A percentile compares a stretch with the other conserved stretches of the same genome.
phyloP scores from a whole-genome alignment of 1,139 yeast genomes.

The Saccharomycopsis hybrid region DNA sequence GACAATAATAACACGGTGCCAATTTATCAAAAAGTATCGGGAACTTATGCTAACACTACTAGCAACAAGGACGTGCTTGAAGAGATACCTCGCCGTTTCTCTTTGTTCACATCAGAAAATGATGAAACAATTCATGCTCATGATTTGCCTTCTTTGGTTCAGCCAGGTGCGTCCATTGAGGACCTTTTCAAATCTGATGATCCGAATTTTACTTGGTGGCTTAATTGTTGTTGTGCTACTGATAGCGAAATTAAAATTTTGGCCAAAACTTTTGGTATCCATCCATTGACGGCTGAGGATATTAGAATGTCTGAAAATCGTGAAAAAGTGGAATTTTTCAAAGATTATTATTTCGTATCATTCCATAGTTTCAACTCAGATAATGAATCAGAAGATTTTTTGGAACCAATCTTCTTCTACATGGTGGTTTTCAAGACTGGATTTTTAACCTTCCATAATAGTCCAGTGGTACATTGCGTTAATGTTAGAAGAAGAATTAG shows the following conservation, averaged over 20 bases:
- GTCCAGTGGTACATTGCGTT: slow-evolving; percentile 76
- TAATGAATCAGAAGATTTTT: slow-evolving; percentile 67
- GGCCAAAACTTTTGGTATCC: slow-evolving; percentile 88
- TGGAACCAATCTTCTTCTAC: slow-evolving; percentile 85
- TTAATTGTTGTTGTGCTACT: slow-evolving; percentile 65
- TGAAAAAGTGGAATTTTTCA: slow-evolving; percentile 75
- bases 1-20: slow-evolving; percentile 14
- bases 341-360: slow-evolving; percentile 71
- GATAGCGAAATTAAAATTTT: slow-evolving; percentile 64
- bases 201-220: slow-evolving; percentile 58
- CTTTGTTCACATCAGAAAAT: slow-evolving; percentile 72
- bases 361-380: slow-evolving; percentile 79
- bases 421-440: slow-evolving; percentile 84
- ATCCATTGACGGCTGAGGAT: slow-evolving; percentile 86
- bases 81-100: slow-evolving; percentile 60
- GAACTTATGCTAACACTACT: slow-evolving; percentile 8
- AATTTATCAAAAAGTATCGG: slow-evolving; percentile 23
- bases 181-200: slow-evolving; percentile 49
- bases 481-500: slow-evolving; percentile 89
- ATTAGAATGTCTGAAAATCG: slow-evolving; percentile 80
- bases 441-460: slow-evolving; percentile 76
- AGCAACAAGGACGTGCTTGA: not conserved
- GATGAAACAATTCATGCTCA: slow-evolving; percentile 90
- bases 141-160: slow-evolving; percentile 69
- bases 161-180: slow-evolving; percentile 57